phyloP scores from a whole-genome alignment of 768 basidiomycete genomes.

The Amyloporia xantha region DNA sequence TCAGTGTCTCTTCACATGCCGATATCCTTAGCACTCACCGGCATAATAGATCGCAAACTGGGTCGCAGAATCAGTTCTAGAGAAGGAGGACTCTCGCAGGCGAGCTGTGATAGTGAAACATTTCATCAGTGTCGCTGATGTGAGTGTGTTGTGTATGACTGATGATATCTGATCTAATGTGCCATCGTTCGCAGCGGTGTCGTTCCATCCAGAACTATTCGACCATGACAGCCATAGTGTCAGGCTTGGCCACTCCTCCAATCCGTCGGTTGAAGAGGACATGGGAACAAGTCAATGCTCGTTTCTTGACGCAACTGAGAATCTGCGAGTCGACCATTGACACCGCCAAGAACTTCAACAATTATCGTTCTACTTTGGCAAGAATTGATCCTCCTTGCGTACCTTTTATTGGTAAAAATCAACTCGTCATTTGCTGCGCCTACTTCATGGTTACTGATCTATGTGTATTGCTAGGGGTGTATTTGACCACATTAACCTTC shows the following conservation, averaged over 20 bases:
- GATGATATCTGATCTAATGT: background rate
- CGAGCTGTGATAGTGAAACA: conserved; percentile 82
- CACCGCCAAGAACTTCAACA: conserved; percentile 89
- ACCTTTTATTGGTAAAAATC: conserved; percentile 81
- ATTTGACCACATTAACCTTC: conserved; percentile 94
- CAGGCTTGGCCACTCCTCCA: conserved; percentile 89
- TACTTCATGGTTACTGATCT: background rate
- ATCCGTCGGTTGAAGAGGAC: conserved; percentile 90
- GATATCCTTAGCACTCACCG: background rate
- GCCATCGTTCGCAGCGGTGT: conserved; percentile 58
- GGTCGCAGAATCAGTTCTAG: conserved; percentile 83
- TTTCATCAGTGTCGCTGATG: conserved; percentile 87
- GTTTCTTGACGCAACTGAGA: conserved; percentile 65
- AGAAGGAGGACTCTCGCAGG: conserved; percentile 74
- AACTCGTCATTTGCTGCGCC: background rate
- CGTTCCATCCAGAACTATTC: conserved; percentile 89
- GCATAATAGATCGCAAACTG: conserved; percentile 75
- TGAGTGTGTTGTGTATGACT: conserved; percentile 33
- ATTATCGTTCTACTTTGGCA: conserved; percentile 81
- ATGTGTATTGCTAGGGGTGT: conserved; percentile 72
- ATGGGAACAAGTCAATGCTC: conserved; percentile 81
- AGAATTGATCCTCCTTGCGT: conserved; percentile 88
- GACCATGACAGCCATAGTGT: conserved; percentile 93
- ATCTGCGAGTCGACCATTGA: conserved; percentile 87
- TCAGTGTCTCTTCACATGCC: conserved; percentile 25